Conservation (phyloP, 768 basidiomycete genomes). For the Collybiopsis confluens region DNA sequence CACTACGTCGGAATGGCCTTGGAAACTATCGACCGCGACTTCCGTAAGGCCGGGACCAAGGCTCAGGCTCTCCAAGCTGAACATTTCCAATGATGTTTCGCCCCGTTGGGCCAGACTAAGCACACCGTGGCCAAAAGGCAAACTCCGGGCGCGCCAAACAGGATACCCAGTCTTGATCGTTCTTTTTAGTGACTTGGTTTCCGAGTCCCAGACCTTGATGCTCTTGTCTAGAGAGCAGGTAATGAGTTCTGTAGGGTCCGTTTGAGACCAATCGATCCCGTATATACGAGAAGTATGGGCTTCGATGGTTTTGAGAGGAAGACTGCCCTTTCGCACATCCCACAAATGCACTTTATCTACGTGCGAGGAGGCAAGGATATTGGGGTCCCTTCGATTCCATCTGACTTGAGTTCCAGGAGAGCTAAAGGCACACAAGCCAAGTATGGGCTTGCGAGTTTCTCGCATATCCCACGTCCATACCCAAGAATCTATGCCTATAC, state of each 20-base stretch:
- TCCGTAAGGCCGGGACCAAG: conserved; percentile 18
- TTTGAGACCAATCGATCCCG: conserved; percentile 94
- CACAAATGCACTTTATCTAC: conserved; percentile 84
- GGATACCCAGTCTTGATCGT: conserved; percentile 78
- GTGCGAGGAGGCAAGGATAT: conserved; percentile 88
- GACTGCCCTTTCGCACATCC: conserved; percentile 94
- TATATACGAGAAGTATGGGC: conserved; percentile 94
- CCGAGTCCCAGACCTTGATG: conserved; percentile 82
- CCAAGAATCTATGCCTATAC: conserved; percentile 92
- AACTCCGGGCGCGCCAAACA: conserved; percentile 88
- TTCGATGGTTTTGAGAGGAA: conserved; percentile 67
- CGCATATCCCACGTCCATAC: conserved; percentile 93
- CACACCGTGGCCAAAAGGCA: conserved; percentile 90
- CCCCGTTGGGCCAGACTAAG: conserved; percentile 87
- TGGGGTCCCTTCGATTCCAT: conserved; percentile 87
- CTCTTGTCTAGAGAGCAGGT: conserved; percentile 95
- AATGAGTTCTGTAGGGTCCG: conserved; percentile 69
- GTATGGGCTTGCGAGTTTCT: conserved; percentile 61
- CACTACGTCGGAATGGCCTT: conserved; percentile 89
- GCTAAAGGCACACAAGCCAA: conserved; percentile 57
- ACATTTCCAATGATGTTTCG: conserved; percentile 83
- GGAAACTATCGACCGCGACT: conserved; percentile 67
- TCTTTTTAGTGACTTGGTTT: conserved; percentile 23
- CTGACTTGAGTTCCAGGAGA: conserved; percentile 91
- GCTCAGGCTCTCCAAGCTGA: conserved; percentile 33